A percentile compares a stretch with the other conserved stretches of the same genome.
phyloP scores from a whole-genome alignment of 2,329 filamentous ascomycete genomes.

The Aspergillus brunneoviolaceus region DNA sequence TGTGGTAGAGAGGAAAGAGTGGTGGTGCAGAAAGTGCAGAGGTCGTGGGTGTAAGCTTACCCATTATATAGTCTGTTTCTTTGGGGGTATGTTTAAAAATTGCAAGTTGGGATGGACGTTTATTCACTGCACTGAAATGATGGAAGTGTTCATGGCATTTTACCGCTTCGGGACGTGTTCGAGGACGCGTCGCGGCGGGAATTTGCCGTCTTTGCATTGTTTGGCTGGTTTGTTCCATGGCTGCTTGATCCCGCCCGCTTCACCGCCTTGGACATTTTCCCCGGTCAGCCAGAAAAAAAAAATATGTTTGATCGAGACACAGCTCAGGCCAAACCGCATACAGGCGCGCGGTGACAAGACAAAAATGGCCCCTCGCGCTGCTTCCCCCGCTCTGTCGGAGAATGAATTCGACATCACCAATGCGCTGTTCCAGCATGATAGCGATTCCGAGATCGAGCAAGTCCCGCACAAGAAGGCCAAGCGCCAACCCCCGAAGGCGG shows the following conservation, averaged over 20 bases:
- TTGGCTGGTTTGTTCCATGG: slow-evolving; percentile 20
- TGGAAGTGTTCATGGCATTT: slow-evolving; percentile 27
- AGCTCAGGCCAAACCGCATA: neutral
- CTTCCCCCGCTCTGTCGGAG: slow-evolving; percentile 82
- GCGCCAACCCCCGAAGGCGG: slow-evolving; percentile 45
- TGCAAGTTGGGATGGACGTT: slow-evolving; percentile 5
- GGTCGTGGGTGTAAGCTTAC: slow-evolving; percentile 17
- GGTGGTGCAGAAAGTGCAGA: neutral
- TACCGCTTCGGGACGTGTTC: slow-evolving; percentile 42
- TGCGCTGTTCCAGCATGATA: slow-evolving; percentile 66
- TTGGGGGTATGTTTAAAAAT: neutral
- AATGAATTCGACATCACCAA: slow-evolving; percentile 87
- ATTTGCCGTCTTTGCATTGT: slow-evolving; percentile 25
- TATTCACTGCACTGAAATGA: neutral
- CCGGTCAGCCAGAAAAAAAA: slow-evolving; percentile 19
- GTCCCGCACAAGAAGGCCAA: slow-evolving; percentile 46
- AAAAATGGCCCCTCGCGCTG: slow-evolving; percentile 68
- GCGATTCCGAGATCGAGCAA: slow-evolving; percentile 47
- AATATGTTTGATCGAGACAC: too few relatives aligned
- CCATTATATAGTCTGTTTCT: slow-evolving; percentile 25
- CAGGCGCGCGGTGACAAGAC: neutral
- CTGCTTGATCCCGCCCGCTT: slow-evolving; percentile 18
- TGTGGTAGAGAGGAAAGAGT: neutral
- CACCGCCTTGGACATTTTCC: slow-evolving; percentile 32
- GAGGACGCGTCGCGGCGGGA: slow-evolving; percentile 34